Evolutionary conservation across 192 early-diverging fungal genomes (phyloP).

Genomic region (Coemansia nantahalensis): DNA sequence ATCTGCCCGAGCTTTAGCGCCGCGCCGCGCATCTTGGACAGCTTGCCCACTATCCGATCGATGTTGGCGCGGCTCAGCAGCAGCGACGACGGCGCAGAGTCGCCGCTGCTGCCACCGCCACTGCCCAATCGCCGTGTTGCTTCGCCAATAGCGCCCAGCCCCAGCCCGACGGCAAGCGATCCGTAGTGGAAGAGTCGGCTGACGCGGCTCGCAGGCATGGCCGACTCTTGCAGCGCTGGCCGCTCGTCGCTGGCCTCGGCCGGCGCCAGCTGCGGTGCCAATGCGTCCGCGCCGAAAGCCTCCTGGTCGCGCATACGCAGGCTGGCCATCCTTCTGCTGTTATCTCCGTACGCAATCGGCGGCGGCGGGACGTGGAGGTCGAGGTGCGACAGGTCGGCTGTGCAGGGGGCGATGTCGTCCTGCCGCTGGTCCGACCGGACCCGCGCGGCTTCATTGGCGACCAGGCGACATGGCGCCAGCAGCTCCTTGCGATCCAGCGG

Average conservation of each 20-base stretch:
- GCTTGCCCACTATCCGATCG: constrained; percentile 79
- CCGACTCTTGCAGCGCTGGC: constrained; percentile 21
- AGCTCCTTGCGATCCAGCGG: constrained; percentile 21
- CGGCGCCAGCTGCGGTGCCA: too few relatives aligned
- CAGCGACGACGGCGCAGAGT: constrained; percentile 41
- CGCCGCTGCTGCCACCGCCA: constrained; percentile 12
- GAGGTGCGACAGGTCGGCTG: too few relatives aligned
- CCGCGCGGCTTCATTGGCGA: too few relatives aligned
- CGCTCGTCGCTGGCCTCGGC: constrained; percentile 2
- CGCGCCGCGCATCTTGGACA: constrained; percentile 93
- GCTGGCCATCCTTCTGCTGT: too few relatives aligned
- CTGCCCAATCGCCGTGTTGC: constrained; percentile 57
- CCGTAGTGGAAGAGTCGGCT: constrained; percentile 83
- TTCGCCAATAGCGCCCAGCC: constrained; percentile 68
- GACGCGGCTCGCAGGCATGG: constrained; percentile 75
- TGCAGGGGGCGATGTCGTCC: too few relatives aligned
- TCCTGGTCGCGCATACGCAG: too few relatives aligned
- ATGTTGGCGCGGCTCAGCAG: constrained; percentile 77
- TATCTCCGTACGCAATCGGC: too few relatives aligned
- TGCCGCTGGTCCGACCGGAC: too few relatives aligned
- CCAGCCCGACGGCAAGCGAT: constrained; percentile 67
- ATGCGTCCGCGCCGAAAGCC: too few relatives aligned
- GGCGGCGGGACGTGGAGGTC: too few relatives aligned
- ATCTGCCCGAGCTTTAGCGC: constrained; percentile 98
- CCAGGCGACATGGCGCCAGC: too few relatives aligned